A percentile compares a stretch with the other conserved stretches of the same genome.
Conservation (phyloP, 352 stramenopile genomes). For the Pythium utonaiense region DNA sequence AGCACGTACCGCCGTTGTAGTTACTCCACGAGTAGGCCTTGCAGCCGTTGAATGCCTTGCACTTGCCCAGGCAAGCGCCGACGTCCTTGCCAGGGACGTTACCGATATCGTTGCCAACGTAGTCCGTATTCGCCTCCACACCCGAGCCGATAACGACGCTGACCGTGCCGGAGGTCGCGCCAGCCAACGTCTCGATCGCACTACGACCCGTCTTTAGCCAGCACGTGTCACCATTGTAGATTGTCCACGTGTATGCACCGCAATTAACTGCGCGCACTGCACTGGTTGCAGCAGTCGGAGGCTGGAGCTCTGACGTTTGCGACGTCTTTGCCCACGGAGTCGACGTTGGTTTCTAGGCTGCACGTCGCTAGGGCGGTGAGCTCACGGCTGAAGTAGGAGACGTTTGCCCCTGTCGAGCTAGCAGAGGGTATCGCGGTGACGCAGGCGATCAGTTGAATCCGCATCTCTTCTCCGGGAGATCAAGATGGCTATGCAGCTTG, state of each 20-base stretch:
- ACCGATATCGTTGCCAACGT: too few species aligned
- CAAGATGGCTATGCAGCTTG: too few species aligned
- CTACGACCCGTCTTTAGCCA: slow-evolving; percentile 22
- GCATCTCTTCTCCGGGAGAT: too few species aligned
- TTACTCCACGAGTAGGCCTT: not conserved
- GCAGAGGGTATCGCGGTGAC: too few species aligned
- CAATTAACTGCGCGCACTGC: not conserved
- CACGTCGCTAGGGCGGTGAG: too few species aligned
- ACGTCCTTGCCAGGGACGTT: not conserved
- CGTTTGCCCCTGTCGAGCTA: too few species aligned
- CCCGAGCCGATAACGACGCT: not conserved
- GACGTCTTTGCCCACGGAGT: not conserved
- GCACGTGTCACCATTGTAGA: slow-evolving; percentile 21
- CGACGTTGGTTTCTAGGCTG: too few species aligned
- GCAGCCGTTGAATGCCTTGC: not conserved
- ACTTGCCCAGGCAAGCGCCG: not conserved
- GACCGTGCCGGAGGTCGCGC: not conserved
- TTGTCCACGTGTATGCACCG: slow-evolving; percentile 23
- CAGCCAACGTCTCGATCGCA: too few species aligned
- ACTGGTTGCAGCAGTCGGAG: not conserved
- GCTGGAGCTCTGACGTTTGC: not conserved
- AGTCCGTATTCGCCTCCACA: not conserved
- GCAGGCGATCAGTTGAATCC: too few species aligned
- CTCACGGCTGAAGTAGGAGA: too few species aligned
- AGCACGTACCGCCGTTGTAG: not conserved